Percentiles rank a stretch among this genome's conserved stretches.
Conservation (phyloP, 176 grass and related monocot genomes). For the Juncus effusus region DNA sequence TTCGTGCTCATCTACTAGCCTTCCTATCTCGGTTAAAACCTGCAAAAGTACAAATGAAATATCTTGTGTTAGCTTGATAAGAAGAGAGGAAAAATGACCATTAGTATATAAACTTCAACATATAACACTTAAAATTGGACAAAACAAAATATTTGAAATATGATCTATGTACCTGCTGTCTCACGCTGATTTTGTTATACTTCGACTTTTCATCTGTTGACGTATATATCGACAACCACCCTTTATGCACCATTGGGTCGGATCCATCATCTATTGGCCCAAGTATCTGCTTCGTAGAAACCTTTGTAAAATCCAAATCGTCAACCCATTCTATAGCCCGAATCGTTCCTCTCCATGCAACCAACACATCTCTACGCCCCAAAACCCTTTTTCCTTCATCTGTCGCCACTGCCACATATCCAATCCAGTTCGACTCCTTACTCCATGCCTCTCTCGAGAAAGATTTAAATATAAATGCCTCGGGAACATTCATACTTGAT, state of each 20-base stretch:
- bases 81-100: background rate
- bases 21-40: conserved; percentile 54
- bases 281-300: conserved; percentile 54
- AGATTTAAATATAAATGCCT: conserved; percentile 66
- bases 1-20: conserved; percentile 47
- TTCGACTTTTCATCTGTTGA: conserved; percentile 46
- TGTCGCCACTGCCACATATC: conserved; percentile 74
- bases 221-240: conserved; percentile 75
- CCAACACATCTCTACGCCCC: conserved; percentile 68
- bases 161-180: conserved; percentile 32
- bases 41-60: conserved; percentile 16
- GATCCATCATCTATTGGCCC: background rate
- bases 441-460: conserved; percentile 52
- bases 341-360: conserved; percentile 85
- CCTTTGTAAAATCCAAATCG: conserved; percentile 66
- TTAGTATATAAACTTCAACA: background rate
- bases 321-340: conserved; percentile 75
- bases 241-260: conserved; percentile 60
- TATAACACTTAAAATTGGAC: background rate
- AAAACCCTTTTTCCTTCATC: conserved; percentile 74
- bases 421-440: conserved; percentile 94
- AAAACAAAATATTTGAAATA: background rate
- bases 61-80: background rate
- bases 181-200: conserved; percentile 64
- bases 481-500: conserved; percentile 56